These are phyloP conservation scores for Bombardia bombarda DNA, from an alignment of 495 filamentous ascomycete species.

Conservation along the genomic window DNA sequence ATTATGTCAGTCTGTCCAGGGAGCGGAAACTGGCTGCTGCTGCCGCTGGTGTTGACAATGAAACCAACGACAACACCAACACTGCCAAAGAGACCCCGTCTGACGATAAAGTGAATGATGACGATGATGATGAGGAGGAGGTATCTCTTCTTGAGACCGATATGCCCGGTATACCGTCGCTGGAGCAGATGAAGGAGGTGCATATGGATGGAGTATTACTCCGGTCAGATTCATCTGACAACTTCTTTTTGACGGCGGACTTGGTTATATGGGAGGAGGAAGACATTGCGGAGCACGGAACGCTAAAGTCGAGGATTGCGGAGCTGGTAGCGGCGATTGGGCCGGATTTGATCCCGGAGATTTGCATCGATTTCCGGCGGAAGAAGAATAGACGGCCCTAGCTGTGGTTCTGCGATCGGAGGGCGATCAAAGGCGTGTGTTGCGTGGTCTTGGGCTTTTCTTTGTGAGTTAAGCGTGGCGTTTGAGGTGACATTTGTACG, in stretches of 20 bases:
- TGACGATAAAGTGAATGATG: background rate
- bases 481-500: too few species aligned
- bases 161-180: conserved; percentile 72
- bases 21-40: too few species aligned
- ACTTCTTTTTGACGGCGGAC: conserved; percentile 37
- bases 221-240: conserved; percentile 18
- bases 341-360: conserved; percentile 51
- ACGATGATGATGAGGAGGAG: conserved; percentile 9
- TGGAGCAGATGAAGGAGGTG: conserved; percentile 51
- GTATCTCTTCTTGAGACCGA: conserved; percentile 55
- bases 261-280: conserved; percentile 61
- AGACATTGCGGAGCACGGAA: conserved; percentile 39
- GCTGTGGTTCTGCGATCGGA: too few species aligned
- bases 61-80: conserved; percentile 5
- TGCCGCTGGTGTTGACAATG: too few species aligned
- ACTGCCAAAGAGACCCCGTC: conserved; percentile 24
- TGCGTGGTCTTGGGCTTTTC: too few species aligned
- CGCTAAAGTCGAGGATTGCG: conserved; percentile 59
- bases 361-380: conserved; percentile 33
- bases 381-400: too few species aligned
- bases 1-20: conserved; percentile 61
- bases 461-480: too few species aligned
- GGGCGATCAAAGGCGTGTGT: too few species aligned
- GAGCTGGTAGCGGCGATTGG: conserved; percentile 76
- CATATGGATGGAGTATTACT: conserved; percentile 51